Percentiles rank a stretch among this genome's conserved stretches.
These are phyloP conservation scores for Nicotiana obtusifolia DNA, from an alignment of 257 asterid genomes.

Conservation along the genomic window DNA sequence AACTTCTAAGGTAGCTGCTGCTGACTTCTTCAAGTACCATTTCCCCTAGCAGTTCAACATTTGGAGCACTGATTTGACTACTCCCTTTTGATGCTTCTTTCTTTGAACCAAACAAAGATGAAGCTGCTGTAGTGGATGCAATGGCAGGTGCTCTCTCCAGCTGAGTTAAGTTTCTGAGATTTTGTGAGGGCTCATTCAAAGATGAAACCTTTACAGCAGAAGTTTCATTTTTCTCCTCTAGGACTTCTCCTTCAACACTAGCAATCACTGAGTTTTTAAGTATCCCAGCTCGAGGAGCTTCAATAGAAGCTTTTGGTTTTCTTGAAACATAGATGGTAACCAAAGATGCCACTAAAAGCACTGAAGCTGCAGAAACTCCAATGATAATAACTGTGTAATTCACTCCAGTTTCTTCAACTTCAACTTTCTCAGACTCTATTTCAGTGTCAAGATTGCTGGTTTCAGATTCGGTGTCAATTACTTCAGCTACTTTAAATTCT, in stretches of 20 bases:
- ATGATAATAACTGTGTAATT: slow-evolving; percentile 3
- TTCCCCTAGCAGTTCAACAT: slow-evolving; percentile 60
- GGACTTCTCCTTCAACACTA: not conserved
- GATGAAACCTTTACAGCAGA: slow-evolving; percentile 8
- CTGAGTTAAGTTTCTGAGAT: slow-evolving; percentile 3
- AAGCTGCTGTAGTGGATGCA: slow-evolving; percentile 24
- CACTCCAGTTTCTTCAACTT: slow-evolving; percentile 14
- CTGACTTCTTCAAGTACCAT: slow-evolving; percentile 31
- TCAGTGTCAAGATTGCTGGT: not conserved
- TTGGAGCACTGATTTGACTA: slow-evolving; percentile 29
- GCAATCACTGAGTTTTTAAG: not conserved
- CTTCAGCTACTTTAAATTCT: slow-evolving; percentile 7
- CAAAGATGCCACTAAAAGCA: slow-evolving; percentile 24
- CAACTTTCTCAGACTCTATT: slow-evolving; percentile 6
- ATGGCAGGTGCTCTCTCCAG: slow-evolving; percentile 7
- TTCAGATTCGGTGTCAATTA: not conserved
- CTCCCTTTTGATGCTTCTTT: slow-evolving; percentile 22
- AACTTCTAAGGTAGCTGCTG: slow-evolving; percentile 20
- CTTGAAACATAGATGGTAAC: slow-evolving; percentile 21
- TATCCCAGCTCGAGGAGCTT: slow-evolving; percentile 14
- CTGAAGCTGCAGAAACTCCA: slow-evolving; percentile 20
- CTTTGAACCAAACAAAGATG: slow-evolving; percentile 1
- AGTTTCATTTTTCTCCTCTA: slow-evolving; percentile 17
- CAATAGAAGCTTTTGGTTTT: slow-evolving; percentile 18
- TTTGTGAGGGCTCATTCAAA: not conserved